Percentiles rank a stretch among this genome's conserved stretches.
Conservation (phyloP, 108 stramenopile species). For the Parietichytrium sp. region DNA sequence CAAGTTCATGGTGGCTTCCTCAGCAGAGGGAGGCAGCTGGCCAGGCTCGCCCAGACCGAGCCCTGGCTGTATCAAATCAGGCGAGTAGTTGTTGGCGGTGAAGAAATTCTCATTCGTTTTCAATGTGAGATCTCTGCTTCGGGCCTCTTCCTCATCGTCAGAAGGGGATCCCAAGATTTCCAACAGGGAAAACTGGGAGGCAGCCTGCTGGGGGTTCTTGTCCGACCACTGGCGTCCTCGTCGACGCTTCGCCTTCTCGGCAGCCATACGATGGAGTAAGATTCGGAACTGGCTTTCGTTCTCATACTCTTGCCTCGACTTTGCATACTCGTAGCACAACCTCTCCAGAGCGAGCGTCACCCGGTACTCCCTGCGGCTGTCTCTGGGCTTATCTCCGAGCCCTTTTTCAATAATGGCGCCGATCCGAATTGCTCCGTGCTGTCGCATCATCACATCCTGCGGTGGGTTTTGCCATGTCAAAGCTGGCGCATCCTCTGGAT, state of each 20-base stretch:
- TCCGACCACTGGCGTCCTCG: too few species aligned
- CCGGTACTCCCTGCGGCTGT: slow-evolving; percentile 16
- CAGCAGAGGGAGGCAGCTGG: too few species aligned
- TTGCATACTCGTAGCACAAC: slow-evolving; percentile 34
- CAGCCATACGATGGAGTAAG: slow-evolving; percentile 25
- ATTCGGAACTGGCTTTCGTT: slow-evolving; percentile 6
- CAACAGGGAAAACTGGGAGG: too few species aligned
- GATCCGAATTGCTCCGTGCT: neutral
- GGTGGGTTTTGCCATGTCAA: neutral
- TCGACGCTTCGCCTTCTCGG: slow-evolving; percentile 35
- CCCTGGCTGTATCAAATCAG: too few species aligned
- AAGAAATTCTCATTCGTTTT: too few species aligned
- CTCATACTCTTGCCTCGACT: slow-evolving; percentile 13
- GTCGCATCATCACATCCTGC: neutral
- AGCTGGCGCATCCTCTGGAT: neutral
- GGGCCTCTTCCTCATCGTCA: too few species aligned
- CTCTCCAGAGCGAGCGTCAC: slow-evolving; percentile 10
- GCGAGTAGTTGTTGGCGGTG: too few species aligned
- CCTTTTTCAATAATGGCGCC: neutral
- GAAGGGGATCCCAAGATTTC: too few species aligned
- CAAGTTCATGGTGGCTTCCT: too few species aligned
- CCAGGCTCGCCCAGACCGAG: too few species aligned
- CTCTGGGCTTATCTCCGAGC: neutral
- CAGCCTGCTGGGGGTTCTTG: too few species aligned
- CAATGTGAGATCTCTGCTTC: too few species aligned